Evolutionary conservation across 2,329 filamentous ascomycete genomes (phyloP), one percentile per base, ranked within the genome.

Genomic region (Aquanectria penicillioides): DNA sequence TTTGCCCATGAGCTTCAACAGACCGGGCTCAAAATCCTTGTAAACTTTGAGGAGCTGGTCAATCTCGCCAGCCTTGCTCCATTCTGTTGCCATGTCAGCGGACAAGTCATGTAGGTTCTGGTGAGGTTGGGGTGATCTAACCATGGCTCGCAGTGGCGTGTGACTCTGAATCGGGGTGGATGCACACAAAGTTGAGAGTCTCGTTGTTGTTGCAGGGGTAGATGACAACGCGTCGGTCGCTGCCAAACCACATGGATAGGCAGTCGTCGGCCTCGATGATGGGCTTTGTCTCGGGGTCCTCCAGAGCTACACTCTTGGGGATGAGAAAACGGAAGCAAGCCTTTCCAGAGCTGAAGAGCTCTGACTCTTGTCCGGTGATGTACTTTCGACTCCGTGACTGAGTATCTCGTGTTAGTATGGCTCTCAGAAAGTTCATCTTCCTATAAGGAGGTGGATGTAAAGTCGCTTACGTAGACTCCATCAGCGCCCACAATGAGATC

Each of bases 291-390:
- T 60, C 56, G 7, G 70, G 68, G 13, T 72, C 66, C n/a, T 72
- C 65, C 2, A 33, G 70, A 55, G 81, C 73, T 11, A 69, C 73
- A 10, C 78, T 68, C 9, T 60, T 61, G 0, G 80, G 75, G 0
- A 87, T 77, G 7, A 86, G 66, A 69, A 86, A 87, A 3, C 85
- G 74, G 64, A 85, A 87, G 3, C 83, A 83, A 37, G 79, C 83
- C 65, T 84, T 84, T 9, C 83, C 84, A 4, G 77, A 80, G 10
- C 76, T 74, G 41, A 78, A 77, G 0, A 79, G 73, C 28, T 63
- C 64, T 10, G 63, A 49, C 13, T 48, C 61, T 12, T 62, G 58
- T 29, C 59, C 66, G 6, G 41, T 62, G 3, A 69, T 38, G n/a
- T 58, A 62, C 67, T 66, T 38, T 69, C 76, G 17, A 63, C 65